phyloP scores from a whole-genome alignment of 2,329 filamentous ascomycete species.

The Akanthomyces muscarius region DNA sequence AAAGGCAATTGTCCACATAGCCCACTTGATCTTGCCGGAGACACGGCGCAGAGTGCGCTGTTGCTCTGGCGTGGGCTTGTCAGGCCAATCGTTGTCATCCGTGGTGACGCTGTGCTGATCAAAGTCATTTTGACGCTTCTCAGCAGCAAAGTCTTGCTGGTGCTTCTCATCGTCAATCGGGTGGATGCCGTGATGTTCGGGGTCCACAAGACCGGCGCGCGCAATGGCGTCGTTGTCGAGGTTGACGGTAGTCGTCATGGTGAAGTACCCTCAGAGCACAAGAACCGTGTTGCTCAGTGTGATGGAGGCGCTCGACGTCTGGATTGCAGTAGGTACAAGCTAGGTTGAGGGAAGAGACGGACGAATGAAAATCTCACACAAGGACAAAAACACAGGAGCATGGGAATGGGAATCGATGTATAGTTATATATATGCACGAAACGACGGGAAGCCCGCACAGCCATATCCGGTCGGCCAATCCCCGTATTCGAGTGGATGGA shows the following conservation, averaged over 20 bases:
- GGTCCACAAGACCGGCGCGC: constrained; percentile 29
- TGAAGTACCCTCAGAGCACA: constrained; percentile 16
- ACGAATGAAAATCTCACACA: background rate
- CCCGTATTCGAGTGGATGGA: background rate
- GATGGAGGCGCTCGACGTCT: background rate
- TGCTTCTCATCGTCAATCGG: constrained; percentile 21
- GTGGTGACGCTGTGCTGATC: constrained; percentile 24
- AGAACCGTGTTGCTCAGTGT: background rate
- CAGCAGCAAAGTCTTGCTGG: constrained; percentile 29
- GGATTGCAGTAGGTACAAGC: background rate
- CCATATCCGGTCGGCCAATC: background rate
- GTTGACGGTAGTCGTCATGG: constrained; percentile 34
- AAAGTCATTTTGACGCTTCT: constrained; percentile 20
- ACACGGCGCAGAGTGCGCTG: constrained; percentile 58
- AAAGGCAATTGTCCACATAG: constrained; percentile 66
- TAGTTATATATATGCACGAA: constrained; percentile 2
- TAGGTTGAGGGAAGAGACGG: background rate
- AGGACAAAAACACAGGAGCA: background rate
- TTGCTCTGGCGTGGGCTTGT: constrained; percentile 58
- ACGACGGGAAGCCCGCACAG: background rate
- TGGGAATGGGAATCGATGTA: background rate
- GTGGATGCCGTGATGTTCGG: constrained; percentile 34
- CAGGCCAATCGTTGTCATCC: constrained; percentile 31
- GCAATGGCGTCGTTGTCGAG: constrained; percentile 36
- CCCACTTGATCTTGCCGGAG: constrained; percentile 60